Base-by-base conservation (phyloP, 2,329 filamentous ascomycete genomes). In the Ophiocordyceps australis region DNA sequence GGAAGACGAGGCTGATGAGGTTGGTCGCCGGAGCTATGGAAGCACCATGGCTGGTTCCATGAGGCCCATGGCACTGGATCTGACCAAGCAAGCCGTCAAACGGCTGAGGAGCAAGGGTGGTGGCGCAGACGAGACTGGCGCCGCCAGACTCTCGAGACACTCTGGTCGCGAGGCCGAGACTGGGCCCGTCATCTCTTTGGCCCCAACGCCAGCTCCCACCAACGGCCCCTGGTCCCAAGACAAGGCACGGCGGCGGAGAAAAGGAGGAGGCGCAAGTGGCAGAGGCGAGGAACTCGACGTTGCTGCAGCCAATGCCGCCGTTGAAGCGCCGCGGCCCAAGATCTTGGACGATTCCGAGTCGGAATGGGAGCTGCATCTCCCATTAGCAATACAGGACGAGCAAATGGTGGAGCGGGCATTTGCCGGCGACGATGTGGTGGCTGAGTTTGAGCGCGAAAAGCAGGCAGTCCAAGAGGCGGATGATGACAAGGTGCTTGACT, bases 391-490 rank as follows among this genome's bases (percentile, higher is more conserved):
- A 37, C 59, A 59, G 25, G 67, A 74, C 38, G 59, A 65, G 35
- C 69, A 74, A 20, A 68, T 92, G 30, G 74, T 92, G 29, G 74
- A 77, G 34, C 66, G 73, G 36, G 85, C 82, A 5, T 94, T 98
- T 47, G 86, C 85, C 3, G 83, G 81, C 22, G 83, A 83, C 24
- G 79, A 93, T 45, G 80, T 91, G 2, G 71, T 77, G 7, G 68
- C 67, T 23, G 74, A 83, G 20, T 98, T 95, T 43, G 67, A 69
- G 30, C 62, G 62, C 20, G 85, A 95, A 44, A 95, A 95, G 54
- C 63, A 61, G 11, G 67, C 70, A 25, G 58, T 67, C 2, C 67
- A 71, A 12, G 63, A 68, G 17, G 78, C 80, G 12, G 83, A 94
- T 47, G 82, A 78, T 37, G 79, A 91, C 43, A 77, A 89, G 50